Base-by-base conservation (phyloP, 148 eudicot species). In the Spergularia bocconei region DNA sequence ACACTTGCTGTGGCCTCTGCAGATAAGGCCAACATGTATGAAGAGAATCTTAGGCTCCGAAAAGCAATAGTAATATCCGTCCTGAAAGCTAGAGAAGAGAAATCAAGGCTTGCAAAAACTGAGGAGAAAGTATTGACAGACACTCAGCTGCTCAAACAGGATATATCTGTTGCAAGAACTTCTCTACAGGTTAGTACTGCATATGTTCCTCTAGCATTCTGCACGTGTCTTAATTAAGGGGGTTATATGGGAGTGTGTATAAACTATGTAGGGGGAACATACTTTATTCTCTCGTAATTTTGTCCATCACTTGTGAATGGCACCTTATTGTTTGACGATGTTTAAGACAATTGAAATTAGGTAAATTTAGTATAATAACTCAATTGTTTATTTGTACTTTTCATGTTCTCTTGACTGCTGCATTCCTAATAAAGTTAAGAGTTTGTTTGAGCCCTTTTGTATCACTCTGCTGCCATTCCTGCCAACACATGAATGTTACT, bases 91-190 rank as follows among this genome's bases (percentile, higher is more conserved):
- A 84, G 80, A 72, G 87, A 86, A 80, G 86, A 87, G 55, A 91
- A 86, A 75, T 63, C 77, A 77, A 81, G 83, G 80, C 88, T 91
- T 77, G 83, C 86, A 20, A 81, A 73, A 71, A 75, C 83, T 11
- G 96, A 88, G 81, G 91, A 89, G 65, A 80, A 86, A 67, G 80
- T 87, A 78, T 75, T 82, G 57, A 79, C 83, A 44, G 90, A 89
- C 78, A 75, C 90, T 75, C 87, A 89, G 73, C 69, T 72, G 58
- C 88, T 89, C 67, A 86, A 75, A 78, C 87, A 82, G 73, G 90
- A 86, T 57, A 78, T 89, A 71, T 84, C 91, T 78, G 79, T 81
- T 58, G 85, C 87, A 73, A 87, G 96, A 82, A 79, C 91, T 82
- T 85, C 88, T 77, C 80, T 91, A 56, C 96, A 91, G 96, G 96